Base-by-base conservation (phyloP, 2,329 filamentous ascomycete species). In the Trichoderma koningii region DNA sequence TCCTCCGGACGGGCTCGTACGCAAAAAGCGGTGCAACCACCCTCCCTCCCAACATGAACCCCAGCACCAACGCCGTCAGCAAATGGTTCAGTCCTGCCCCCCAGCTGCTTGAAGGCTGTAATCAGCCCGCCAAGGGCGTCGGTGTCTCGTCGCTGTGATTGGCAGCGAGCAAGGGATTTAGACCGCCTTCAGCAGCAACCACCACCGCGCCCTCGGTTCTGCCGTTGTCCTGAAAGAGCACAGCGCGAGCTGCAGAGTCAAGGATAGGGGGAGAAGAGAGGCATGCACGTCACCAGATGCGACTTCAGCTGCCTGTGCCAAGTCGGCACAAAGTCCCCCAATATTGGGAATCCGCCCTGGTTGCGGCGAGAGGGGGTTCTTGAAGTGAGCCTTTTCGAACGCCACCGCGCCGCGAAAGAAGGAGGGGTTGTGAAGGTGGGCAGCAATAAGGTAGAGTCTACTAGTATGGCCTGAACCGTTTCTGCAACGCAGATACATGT, bases 221-320 rank as follows among this genome's bases (percentile, higher is more conserved):
- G 59, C 50, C 59, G 26, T 55, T 47, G 59, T 19, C 50, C 59
- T 59, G 50, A 30, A 63, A 62, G 38, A 62, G 59, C n/a, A 15
- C 23, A 62, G 59, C 50, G 59, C 19, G 7, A 23, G 50, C 57
- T 47, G 59, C 59, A 41, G 59, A 55, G 59, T 28, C 48, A 55
- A 28, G 57, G 48, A 23, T 23, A 15, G 50, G 52, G 38, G 23
- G 12, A 19, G 47, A 15, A 47, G 48, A 15, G 59, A 38, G 38
- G 23, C 10, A 28, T 63, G 59, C 59, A 63, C 50, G 50, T 55
- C 59, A 55, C 41, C 38, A 28, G 59, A 63, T 45, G 52, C 50
- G 34, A 45, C 48, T 44, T 63, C 50, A 63, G 59, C 48, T 59
- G 42, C 47, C 38, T 44, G 5, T 52, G 48, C 38, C 48, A 44